Evolutionary conservation across 2,329 filamentous ascomycete species (phyloP).

Genomic region (Cercospora citrullina): DNA sequence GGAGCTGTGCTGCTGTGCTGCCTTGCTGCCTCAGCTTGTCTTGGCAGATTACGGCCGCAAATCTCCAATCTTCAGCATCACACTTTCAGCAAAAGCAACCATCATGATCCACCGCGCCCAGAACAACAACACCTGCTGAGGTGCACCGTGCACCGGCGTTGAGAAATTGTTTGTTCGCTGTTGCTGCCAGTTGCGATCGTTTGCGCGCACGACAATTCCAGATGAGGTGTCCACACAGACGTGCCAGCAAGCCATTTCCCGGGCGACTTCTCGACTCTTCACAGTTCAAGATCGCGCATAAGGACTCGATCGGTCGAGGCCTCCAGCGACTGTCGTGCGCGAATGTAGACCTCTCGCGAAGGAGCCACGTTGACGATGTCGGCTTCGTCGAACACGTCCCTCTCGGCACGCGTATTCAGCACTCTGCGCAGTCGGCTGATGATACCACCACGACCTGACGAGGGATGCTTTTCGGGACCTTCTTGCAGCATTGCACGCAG

Average conservation of each 20-base stretch:
- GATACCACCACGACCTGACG: neutral
- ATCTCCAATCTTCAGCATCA: neutral
- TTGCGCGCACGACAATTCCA: neutral
- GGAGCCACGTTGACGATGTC: neutral
- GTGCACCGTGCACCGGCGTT: neutral
- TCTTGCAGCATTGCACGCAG: slow-evolving; percentile 1
- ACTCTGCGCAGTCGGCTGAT: neutral
- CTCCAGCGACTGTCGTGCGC: neutral
- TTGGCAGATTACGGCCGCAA: neutral
- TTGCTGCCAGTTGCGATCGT: neutral
- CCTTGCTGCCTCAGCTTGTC: neutral
- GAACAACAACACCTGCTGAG: neutral
- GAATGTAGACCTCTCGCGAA: neutral
- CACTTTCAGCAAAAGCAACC: neutral
- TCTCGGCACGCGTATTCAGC: neutral
- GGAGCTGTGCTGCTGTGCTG: neutral
- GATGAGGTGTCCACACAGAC: neutral
- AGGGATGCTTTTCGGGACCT: neutral
- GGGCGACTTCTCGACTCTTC: neutral
- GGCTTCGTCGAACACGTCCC: neutral
- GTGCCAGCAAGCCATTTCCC: neutral
- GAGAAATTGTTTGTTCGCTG: neutral
- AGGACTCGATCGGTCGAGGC: neutral
- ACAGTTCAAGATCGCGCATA: neutral
- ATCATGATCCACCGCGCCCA: neutral